Base-by-base conservation (phyloP, 2,329 filamentous ascomycete species). In the Paracorniculantispora psalliotae region DNA sequence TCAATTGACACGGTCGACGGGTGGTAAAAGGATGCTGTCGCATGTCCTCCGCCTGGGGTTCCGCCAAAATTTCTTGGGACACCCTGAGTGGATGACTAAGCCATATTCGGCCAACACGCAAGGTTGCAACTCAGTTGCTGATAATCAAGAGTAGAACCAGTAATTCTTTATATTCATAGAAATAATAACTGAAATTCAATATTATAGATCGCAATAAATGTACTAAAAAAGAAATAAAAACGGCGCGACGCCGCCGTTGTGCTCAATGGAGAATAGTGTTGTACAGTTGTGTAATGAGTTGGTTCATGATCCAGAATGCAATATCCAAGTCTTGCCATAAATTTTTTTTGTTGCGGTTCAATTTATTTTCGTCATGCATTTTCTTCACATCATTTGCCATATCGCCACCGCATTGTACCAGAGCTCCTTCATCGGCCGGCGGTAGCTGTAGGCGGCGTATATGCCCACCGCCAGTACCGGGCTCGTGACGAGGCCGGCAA, bases 401-500 rank as follows among this genome's bases (percentile, higher is more conserved):
- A 57, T 57, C 2, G 55, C 55, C 13, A 48, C 35, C 25, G 41
- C 46, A 35, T 57, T 57, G 19, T 48, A 30, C 55, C 55, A 57
- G 6, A 57, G 23, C 28, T 57, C 55, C 46, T 43, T 57, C 17
- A 57, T 30, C 8, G 55, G 55, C 19, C 55, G 50, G 12, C 66
- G 67, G 39, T 69, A 67, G 41, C 61, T 69, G 61, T 69, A 73
- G 17, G 61, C 61, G 47, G 69, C 51, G 2, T 69, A 52, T 1
- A 66, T 61, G 0, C 65, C 65, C 0, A 66, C 65, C 25, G 69
- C 37, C 5, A 69, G 62, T 37, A 73, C 58, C 4, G 72, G 71
- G 39, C 71, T 73, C 13, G 67, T 62, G 12, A 72, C 37, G 15
- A 79, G 56, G 2, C 66, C 71, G 10, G 77, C 63, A 44, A 83